Evolutionary conservation across 177 flowering plant genomes (phyloP).

Genomic region (Vitis hybrid): DNA sequence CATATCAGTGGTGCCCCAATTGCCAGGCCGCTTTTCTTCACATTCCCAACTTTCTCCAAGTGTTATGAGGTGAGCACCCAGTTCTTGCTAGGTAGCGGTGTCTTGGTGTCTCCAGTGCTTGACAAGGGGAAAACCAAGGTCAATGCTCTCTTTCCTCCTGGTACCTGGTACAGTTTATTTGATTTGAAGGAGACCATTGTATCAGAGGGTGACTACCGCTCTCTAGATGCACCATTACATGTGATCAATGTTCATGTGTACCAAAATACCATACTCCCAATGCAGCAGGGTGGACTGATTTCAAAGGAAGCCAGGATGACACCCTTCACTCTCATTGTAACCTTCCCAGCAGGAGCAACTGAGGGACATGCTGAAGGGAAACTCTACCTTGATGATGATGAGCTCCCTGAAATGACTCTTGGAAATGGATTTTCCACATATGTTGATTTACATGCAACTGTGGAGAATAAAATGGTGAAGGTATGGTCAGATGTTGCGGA

Average conservation of each 20-base stretch:
- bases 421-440: conserved; percentile 66
- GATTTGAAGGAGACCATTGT: conserved; percentile 59
- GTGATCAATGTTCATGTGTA: conserved; percentile 76
- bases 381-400: conserved; percentile 78
- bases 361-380: conserved; percentile 61
- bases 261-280: conserved; percentile 74
- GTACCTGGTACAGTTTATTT: conserved; percentile 82
- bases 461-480: conserved; percentile 46
- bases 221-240: conserved; percentile 76
- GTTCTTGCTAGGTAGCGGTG: conserved; percentile 73
- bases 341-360: conserved; percentile 65
- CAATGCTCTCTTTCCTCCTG: conserved; percentile 70
- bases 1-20: conserved; percentile 80
- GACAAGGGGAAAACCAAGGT: conserved; percentile 49
- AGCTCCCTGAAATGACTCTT: conserved; percentile 78
- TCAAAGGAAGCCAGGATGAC: conserved; percentile 79
- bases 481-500: conserved; percentile 84
- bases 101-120: conserved; percentile 92
- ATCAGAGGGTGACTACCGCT: conserved; percentile 43
- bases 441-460: conserved; percentile 60
- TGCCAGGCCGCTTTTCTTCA: conserved; percentile 89
- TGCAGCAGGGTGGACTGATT: conserved; percentile 80
- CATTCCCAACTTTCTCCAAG: conserved; percentile 55
- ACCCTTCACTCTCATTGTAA: conserved; percentile 67
- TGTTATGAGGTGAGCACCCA: conserved; percentile 78